Percentiles rank a stretch among this genome's conserved stretches.
Conservation (phyloP, 768 basidiomycete genomes). For the Leccinum rimulosum region DNA sequence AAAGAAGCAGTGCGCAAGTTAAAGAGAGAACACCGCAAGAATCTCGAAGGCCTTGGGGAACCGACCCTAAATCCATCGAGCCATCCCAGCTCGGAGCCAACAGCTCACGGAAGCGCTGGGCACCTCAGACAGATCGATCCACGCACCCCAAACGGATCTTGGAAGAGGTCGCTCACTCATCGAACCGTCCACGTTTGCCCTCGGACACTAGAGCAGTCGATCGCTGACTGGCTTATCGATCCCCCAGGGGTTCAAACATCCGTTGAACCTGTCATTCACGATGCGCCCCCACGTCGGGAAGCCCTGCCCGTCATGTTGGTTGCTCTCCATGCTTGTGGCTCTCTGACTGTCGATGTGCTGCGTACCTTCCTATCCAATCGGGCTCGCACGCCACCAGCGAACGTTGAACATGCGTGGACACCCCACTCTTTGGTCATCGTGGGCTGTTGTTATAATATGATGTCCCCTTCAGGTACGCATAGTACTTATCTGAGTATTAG, state of each 20-base stretch:
- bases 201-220: slow-evolving; percentile 40
- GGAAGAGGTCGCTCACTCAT: slow-evolving; percentile 47
- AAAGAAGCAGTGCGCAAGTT: slow-evolving; percentile 20
- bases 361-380: slow-evolving; percentile 46
- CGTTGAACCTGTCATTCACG: background rate
- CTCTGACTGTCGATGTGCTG: slow-evolving; percentile 64
- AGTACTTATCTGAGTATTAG: background rate
- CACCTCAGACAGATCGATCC: background rate
- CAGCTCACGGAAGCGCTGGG: background rate
- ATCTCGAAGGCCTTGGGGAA: background rate
- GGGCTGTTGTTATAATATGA: slow-evolving; percentile 79
- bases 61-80: background rate
- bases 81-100: background rate
- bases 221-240: slow-evolving; percentile 52
- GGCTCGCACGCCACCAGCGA: slow-evolving; percentile 5
- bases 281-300: background rate
- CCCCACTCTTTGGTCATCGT: slow-evolving; percentile 57
- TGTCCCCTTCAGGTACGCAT: slow-evolving; percentile 47
- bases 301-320: slow-evolving; percentile 54
- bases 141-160: background rate
- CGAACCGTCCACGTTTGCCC: slow-evolving; percentile 55
- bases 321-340: slow-evolving; percentile 75
- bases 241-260: slow-evolving; percentile 1
- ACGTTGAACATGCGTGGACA: slow-evolving; percentile 38
- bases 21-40: slow-evolving; percentile 11